Evolutionary conservation across 225 moss, liverwort and hornwort genomes (phyloP).

Genomic region (Climacium dendroides): DNA sequence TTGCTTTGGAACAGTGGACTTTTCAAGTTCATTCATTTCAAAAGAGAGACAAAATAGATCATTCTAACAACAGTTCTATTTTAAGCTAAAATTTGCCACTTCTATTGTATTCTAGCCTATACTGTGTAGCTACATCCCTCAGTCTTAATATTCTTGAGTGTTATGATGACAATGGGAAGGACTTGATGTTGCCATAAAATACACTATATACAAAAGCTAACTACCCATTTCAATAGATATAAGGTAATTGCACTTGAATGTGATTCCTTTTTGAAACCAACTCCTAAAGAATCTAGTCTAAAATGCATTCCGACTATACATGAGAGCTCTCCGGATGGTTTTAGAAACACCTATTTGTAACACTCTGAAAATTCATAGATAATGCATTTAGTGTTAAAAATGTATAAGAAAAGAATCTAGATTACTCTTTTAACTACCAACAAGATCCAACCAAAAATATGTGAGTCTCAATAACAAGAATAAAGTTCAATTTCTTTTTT

Average conservation of each 20-base stretch:
- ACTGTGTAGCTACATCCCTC: too few relatives aligned
- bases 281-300: not conserved
- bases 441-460: not conserved
- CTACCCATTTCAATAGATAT: not conserved
- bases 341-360: not conserved
- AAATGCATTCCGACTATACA: not conserved
- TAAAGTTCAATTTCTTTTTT: not conserved
- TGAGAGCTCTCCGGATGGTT: accelerated
- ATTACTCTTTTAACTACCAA: not conserved
- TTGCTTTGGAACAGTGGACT: not conserved
- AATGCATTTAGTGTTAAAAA: not conserved
- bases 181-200: not conserved
- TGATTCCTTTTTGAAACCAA: not conserved
- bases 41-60: not conserved
- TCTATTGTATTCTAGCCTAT: too few relatives aligned
- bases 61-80: too few relatives aligned
- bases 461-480: not conserved
- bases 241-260: not conserved
- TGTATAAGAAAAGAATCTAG: not conserved
- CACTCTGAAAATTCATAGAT: not conserved
- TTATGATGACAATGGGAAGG: not conserved
- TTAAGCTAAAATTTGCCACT: too few relatives aligned
- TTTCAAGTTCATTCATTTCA: not conserved
- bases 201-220: not conserved
- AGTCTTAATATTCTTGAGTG: not conserved